phyloP scores from a whole-genome alignment of 225 moss, liverwort and hornwort species.

The Climacium dendroides region DNA sequence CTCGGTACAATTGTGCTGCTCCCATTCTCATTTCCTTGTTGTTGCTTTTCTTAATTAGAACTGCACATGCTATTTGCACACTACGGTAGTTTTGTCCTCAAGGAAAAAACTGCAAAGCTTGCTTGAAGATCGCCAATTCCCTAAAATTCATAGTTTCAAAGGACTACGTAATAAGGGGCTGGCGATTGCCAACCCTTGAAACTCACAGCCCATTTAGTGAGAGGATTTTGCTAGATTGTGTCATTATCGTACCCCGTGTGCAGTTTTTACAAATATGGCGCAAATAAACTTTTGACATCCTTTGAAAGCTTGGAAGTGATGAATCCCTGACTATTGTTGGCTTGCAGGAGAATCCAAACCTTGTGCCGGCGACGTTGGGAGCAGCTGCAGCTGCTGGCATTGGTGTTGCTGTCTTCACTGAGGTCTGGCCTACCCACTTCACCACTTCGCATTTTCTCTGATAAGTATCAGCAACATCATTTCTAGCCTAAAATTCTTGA shows the following conservation, averaged over 20 bases:
- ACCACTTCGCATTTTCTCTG: not conserved
- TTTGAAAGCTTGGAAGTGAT: not conserved
- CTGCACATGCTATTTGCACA: not conserved
- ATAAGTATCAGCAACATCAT: not conserved
- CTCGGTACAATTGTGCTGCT: not conserved
- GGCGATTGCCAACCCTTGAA: not conserved
- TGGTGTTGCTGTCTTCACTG: conserved; percentile 63
- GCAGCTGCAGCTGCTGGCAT: conserved; percentile 84
- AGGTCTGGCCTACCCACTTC: conserved; percentile 25
- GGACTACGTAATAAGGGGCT: not conserved
- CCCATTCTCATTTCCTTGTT: not conserved
- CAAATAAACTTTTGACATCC: not conserved
- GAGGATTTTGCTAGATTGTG: not conserved
- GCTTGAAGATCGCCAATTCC: not conserved
- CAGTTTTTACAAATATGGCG: not conserved
- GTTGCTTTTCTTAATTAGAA: not conserved
- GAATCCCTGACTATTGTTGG: not conserved
- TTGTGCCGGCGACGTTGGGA: conserved; percentile 55
- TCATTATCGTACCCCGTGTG: not conserved
- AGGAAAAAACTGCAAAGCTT: not conserved
- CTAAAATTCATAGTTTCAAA: not conserved
- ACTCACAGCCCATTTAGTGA: not conserved
- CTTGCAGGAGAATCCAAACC: conserved; percentile 37
- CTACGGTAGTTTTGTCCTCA: not conserved
- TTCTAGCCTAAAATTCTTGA: not conserved